These are phyloP conservation scores for Phoenix roebelenii DNA, from an alignment of 176 grass and related monocot species.

Conservation along the genomic window DNA sequence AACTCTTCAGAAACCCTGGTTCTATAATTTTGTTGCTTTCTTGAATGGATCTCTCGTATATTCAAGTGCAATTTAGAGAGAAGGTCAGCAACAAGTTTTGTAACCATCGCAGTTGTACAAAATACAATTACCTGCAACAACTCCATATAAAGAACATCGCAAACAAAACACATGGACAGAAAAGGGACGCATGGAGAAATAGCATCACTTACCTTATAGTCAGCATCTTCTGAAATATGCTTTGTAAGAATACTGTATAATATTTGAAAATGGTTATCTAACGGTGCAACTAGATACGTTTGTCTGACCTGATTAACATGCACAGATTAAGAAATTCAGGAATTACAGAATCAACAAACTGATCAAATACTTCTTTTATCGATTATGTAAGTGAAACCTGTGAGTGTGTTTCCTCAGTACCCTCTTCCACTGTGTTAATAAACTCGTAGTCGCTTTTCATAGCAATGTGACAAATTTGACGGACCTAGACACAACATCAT, in stretches of 20 bases:
- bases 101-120: slow-evolving; percentile 94
- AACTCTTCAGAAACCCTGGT: slow-evolving; percentile 96
- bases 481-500: slow-evolving; percentile 33
- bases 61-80: slow-evolving; percentile 65
- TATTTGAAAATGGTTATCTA: slow-evolving; percentile 59
- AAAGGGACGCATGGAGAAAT: neutral
- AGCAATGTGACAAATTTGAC: slow-evolving; percentile 69
- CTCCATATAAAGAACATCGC: slow-evolving; percentile 9
- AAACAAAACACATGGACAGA: neutral
- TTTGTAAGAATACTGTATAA: slow-evolving; percentile 53
- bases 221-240: slow-evolving; percentile 59
- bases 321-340: neutral
- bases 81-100: slow-evolving; percentile 64
- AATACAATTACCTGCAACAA: slow-evolving; percentile 81
- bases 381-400: slow-evolving; percentile 29
- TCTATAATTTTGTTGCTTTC: slow-evolving; percentile 64
- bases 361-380: too few species aligned
- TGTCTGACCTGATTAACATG: slow-evolving; percentile 58
- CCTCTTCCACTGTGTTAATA: slow-evolving; percentile 87
- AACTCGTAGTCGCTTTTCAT: slow-evolving; percentile 72
- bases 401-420: slow-evolving; percentile 80
- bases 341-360: too few species aligned
- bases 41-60: slow-evolving; percentile 88
- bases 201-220: slow-evolving; percentile 66
- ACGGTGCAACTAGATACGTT: slow-evolving; percentile 53